Base-by-base conservation (phyloP, 257 asterid species). In the Primulina tabacum region DNA sequence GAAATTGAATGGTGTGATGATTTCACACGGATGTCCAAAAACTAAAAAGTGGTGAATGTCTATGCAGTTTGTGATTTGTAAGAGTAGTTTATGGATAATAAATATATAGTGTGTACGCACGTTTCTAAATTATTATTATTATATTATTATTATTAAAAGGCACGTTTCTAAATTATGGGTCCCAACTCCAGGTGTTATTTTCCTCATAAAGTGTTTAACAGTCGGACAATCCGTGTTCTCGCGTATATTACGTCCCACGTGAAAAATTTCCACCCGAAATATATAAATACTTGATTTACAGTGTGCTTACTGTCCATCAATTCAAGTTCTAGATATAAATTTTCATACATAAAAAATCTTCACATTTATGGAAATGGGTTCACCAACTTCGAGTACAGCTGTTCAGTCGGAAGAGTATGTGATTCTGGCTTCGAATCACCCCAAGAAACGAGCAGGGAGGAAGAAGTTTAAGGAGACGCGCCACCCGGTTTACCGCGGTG, bases 401-500 rank as follows among this genome's bases (percentile, higher is more conserved):
- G 17, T 4, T 14, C 24, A 40, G 66, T 70, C 82, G 4, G 80
- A 74, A 17, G 85, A 77, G 24, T 73, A 70, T 10, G 18, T 73
- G 37, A 57, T 62, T 37, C 79, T 82, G 34, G 87, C 87, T 32
- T 64, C 84, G 16, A 60, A 56, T 71, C 29, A 10, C 59, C 88
- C 88, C 34, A 80, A 83, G 80, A 76, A 65, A 32, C 80, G 80
- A 2, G 77, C 83, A 8, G 88, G 88, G 11, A 47, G 88, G 67
- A 83, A 78, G 79, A 80, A 78, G 72, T 76, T 83, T 72, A 80
- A 80, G 77, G 88, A 80, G 81, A 83, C 88, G 7, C 82, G 88
- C 61, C 88, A 83, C 82, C 88, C 88, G 0, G 77, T 83, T 4
- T 83, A 83, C 85, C 83, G 82, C 16, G 88, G 88, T 60, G 82